A percentile compares a stretch with the other conserved stretches of the same genome.
Conservation (phyloP, 2,329 filamentous ascomycete genomes). For the Pezicula neosporulosa region DNA sequence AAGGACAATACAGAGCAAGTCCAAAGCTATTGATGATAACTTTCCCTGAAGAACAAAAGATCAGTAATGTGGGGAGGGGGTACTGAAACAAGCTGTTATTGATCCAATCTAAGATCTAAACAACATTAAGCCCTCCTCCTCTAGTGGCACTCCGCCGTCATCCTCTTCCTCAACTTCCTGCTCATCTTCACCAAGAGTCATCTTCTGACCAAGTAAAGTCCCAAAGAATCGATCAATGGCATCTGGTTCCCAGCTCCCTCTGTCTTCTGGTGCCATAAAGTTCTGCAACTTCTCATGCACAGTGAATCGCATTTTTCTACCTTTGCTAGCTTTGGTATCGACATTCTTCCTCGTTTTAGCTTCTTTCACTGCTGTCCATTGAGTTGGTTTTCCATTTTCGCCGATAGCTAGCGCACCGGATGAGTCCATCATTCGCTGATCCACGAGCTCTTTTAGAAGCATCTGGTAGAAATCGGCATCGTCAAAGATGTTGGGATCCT, state of each 20-base stretch:
- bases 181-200: conserved; percentile 57
- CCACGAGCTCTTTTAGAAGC: conserved; percentile 87
- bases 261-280: conserved; percentile 92
- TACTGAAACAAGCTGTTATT: background rate
- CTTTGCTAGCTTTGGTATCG: conserved; percentile 93
- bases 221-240: conserved; percentile 77
- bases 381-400: conserved; percentile 33
- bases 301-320: conserved; percentile 87
- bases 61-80: too few species aligned
- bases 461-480: conserved; percentile 94
- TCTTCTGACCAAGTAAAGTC: conserved; percentile 69
- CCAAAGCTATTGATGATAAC: too few species aligned
- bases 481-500: conserved; percentile 73
- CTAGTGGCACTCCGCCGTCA: conserved; percentile 38
- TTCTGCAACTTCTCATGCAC: conserved; percentile 97
- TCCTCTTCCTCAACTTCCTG: conserved; percentile 45
- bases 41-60: too few species aligned
- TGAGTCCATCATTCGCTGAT: conserved; percentile 75
- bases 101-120: conserved; percentile 22
- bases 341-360: conserved; percentile 80
- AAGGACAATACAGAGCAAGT: too few species aligned
- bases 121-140: conserved; percentile 28
- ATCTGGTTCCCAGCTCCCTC: conserved; percentile 73
- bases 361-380: conserved; percentile 68
- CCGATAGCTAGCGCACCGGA: conserved; percentile 34